Evolutionary conservation across 306 rosid genomes (phyloP), one percentile per base, ranked within the genome.

Genomic region (Myrica gale): DNA sequence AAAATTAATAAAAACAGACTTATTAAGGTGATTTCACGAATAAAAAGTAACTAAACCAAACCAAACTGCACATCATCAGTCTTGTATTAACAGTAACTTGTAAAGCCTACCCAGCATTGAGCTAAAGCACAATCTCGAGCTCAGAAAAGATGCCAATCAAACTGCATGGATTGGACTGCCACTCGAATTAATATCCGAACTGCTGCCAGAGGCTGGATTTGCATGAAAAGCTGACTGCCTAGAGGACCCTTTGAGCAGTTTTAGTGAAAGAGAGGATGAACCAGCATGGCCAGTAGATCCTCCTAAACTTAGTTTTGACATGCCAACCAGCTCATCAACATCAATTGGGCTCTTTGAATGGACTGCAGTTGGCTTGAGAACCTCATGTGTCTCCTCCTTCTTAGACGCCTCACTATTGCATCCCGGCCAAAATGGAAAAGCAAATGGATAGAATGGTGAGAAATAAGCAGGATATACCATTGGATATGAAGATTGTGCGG

Each of bases 151-250:
- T 43, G 47, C 73, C 71, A 26, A 71, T 87, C 82, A 90, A 76
- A 89, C 89, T 13, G 98, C 98, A 76, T 91, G 98, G 85, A 93
- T 93, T 21, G 88, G 92, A 72, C 88, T 91, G 84, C 88, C 86
- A 58, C 88, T 79, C 41, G 90, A 82, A 83, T 79, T 89, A 75
- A 89, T 78, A 67, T 76, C 77, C 15, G 95, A 85, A 81, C 81
- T 81, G 43, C 87, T 86, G 39, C 87, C 87, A 69, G 98, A 88
- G 12, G 85, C 68, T 17, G 99, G 92, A 44, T 91, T 92, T 55
- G 97, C 92, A 51, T 95, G 99, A 78, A 95, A 95, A 19, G 99
- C 99, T 0, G 99, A 95, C 84, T 91, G 99, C 80, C 99, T 83
- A 20, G 98, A 85, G 43, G 99, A 93, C 19, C 99, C 97, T 75